These are phyloP conservation scores for Geranomyces variabilis DNA, from an alignment of 192 early-diverging fungal genomes.

Conservation along the genomic window DNA sequence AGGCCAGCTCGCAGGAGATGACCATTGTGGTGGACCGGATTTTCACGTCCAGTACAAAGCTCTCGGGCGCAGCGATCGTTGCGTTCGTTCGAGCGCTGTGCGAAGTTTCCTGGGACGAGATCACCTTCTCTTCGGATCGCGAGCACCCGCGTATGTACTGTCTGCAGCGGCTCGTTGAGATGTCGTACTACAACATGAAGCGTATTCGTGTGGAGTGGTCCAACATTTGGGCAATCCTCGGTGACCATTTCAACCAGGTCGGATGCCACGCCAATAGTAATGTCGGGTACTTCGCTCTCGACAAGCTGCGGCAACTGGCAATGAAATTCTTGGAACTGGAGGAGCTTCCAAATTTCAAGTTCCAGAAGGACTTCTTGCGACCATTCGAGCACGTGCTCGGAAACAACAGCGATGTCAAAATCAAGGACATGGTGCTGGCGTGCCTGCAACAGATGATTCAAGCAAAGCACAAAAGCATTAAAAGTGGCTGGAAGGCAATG, in stretches of 20 bases:
- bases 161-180: slow-evolving; percentile 93
- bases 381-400: slow-evolving; percentile 81
- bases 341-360: slow-evolving; percentile 94
- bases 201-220: slow-evolving; percentile 97
- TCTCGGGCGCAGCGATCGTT: slow-evolving; percentile 82
- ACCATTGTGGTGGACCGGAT: slow-evolving; percentile 82
- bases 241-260: slow-evolving; percentile 83
- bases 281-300: slow-evolving; percentile 88
- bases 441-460: slow-evolving; percentile 65
- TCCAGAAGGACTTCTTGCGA: slow-evolving; percentile 94
- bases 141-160: slow-evolving; percentile 68
- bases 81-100: slow-evolving; percentile 90
- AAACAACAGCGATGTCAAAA: slow-evolving; percentile 80
- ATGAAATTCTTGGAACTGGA: slow-evolving; percentile 97
- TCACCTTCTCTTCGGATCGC: slow-evolving; percentile 58
- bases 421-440: slow-evolving; percentile 69
- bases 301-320: slow-evolving; percentile 90
- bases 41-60: slow-evolving; percentile 76
- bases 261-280: slow-evolving; percentile 85
- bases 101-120: slow-evolving; percentile 88
- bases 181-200: slow-evolving; percentile 97
- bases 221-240: slow-evolving; percentile 79
- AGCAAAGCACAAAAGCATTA: slow-evolving; percentile 55
- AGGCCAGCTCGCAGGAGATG: slow-evolving; percentile 66
- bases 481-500: slow-evolving; percentile 62